A percentile compares a stretch with the other conserved stretches of the same genome.
These are phyloP conservation scores for Eucalyptus tenuipes DNA, from an alignment of 345 rosid genomes.

Conservation along the genomic window DNA sequence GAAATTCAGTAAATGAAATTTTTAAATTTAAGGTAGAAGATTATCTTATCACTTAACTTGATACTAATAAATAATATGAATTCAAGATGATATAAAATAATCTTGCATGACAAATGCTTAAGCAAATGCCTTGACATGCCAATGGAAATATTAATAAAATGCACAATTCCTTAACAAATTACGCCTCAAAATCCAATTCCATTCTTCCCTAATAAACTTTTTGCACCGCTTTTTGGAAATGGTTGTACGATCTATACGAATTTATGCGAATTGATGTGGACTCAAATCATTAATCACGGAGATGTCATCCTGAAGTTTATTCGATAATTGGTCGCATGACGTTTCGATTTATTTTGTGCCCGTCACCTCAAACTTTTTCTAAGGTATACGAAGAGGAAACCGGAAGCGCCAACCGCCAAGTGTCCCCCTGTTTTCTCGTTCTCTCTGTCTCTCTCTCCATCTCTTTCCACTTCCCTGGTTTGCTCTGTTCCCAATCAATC, in stretches of 20 bases:
- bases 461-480: background rate
- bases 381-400: background rate
- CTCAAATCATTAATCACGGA: background rate
- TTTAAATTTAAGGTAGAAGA: rapidly evolving
- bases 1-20: too few relatives aligned
- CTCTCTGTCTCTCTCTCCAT: background rate
- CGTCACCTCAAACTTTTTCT: background rate
- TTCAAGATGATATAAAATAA: too few relatives aligned
- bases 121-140: too few relatives aligned
- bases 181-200: rapidly evolving
- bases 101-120: rapidly evolving
- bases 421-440: background rate
- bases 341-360: background rate
- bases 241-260: background rate
- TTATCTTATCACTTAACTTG: too few relatives aligned
- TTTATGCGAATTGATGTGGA: background rate
- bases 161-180: rapidly evolving
- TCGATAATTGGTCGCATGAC: background rate
- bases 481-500: background rate
- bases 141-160: too few relatives aligned
- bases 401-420: background rate
- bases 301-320: background rate
- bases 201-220: rapidly evolving
- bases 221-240: background rate
- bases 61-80: rapidly evolving